Base-by-base conservation (phyloP, 2,329 filamentous ascomycete genomes). In the Dothiorella sarmentorum region DNA sequence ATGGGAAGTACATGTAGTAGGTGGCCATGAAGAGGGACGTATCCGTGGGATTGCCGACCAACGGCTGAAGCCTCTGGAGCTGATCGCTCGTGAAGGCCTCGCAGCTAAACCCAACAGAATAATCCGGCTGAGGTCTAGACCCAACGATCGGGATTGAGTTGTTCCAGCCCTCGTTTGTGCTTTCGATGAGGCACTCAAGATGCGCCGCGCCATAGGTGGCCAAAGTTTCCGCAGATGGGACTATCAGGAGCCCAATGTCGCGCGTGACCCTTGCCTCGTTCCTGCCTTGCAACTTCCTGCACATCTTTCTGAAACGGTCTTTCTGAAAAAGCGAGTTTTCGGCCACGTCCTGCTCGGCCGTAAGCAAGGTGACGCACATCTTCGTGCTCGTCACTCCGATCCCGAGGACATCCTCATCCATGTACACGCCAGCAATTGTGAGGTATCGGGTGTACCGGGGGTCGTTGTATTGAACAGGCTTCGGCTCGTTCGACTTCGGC, bases 131-230 rank as follows among this genome's bases (percentile, higher is more conserved):
- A 13, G 45, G 45, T 2, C 7, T 7, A 1, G 17, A 20, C 2
- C 6, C 45, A 22, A 20, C 17, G 4, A 55, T 74, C 75, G 4
- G 69, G 33, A 76, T 67, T 5, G 71, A 71, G 61, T 72, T 74
- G 56, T 70, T 71, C 76, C 76, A 79, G 58, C 67, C 67, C 66
- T 78, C 69, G 61, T 78, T 76, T 33, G 75, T 67, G 60, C 72
- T 76, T 62, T 80, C 74, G 27, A 66, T 65, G 7, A 80, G 61
- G 60, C 37, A 24, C 1, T 70, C 42, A 18, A 60, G 53, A 43
- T 60, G 10, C 4, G n/a, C 7, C 11, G 44, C 22, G 27, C 59
- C 35, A 22, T 27, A 7, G 18, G 35, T 18, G 7, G 59, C 52
- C 5, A 60, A 22, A n/a, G 13, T 26, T 20, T 51, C 33, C 7